Conservation (phyloP, 2,329 filamentous ascomycete genomes). For the Aspergillus fumigatiaffinis region DNA sequence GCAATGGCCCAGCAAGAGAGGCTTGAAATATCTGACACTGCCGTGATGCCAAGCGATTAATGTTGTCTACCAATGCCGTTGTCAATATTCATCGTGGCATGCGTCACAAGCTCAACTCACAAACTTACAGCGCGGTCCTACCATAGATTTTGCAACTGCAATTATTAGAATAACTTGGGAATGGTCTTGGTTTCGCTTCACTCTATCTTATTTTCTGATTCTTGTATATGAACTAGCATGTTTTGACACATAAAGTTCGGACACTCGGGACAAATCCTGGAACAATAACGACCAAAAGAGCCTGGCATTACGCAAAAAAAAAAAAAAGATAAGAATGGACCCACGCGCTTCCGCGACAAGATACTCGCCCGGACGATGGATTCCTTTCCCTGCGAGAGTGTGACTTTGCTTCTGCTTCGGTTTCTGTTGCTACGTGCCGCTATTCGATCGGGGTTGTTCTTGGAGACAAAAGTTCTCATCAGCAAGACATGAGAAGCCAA, state of each 20-base stretch:
- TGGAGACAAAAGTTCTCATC: background rate
- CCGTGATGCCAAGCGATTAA: slow-evolving; percentile 23
- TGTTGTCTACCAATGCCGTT: slow-evolving; percentile 23
- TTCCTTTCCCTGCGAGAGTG: background rate
- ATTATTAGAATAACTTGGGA: background rate
- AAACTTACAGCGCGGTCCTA: background rate
- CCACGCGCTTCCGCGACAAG: background rate
- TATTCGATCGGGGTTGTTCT: background rate
- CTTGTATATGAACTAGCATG: background rate
- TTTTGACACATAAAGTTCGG: background rate
- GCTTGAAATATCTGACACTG: slow-evolving; percentile 50
- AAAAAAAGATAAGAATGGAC: background rate
- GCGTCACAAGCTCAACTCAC: background rate
- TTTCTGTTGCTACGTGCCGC: background rate
- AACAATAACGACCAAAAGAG: background rate
- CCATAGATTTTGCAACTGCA: background rate
- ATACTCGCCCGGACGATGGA: too few relatives aligned
- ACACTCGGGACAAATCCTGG: background rate
- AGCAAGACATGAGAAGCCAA: background rate
- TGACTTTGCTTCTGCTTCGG: background rate
- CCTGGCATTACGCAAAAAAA: background rate
- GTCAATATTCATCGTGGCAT: background rate
- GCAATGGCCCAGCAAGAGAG: slow-evolving; percentile 94
- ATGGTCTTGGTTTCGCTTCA: background rate
- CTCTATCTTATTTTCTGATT: background rate